Evolutionary conservation across 805 yeast genomes (phyloP), one percentile per base, ranked within the genome.

Genomic region (Wickerhamiella sergipiensis): DNA sequence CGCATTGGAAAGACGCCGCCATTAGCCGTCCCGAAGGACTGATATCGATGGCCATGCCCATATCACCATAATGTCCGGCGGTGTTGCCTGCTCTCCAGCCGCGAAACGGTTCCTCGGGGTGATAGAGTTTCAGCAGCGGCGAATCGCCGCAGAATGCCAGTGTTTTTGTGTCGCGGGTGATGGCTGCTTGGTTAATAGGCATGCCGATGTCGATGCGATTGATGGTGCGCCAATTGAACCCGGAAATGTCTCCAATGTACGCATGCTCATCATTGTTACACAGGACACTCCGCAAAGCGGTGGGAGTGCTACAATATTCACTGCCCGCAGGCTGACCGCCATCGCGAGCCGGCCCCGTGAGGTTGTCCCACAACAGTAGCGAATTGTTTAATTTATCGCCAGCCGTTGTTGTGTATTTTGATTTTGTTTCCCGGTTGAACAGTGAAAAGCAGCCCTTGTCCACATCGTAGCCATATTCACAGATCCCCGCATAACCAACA

Each of bases 1-100:
- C 97, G 61, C 85, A 88, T 66, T 89, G 95, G 64, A 87, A 87
- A 22, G 88, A 81, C 0, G 85, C 79, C 1, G 92, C 80, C 62
- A 89, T 83, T 55, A 79, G 73, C 49, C 72, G 58, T 19, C 90
- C 95, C 45, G 85, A 80, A n/a, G 81, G 76, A 53, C 82, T 81
- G 68, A 81, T 88, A 26, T 83, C 77, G 0, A 85, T 79, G 5
- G 95, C 88, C 61, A 88, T 85, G 2, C 95, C 96, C 45, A 83
- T 77, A 57, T 85, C 95, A 52, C 83, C 80, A 1, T 49, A 69
- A 71, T 57, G 62, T 70, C 15, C 15, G 9, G 17, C 13, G 40
- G 19, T 36, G 19, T 36, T n/a, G 19, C 15, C 18, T 6, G 17
- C 7, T 5, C 19, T n/a, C 19, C 40, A 17, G 18, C 19, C 19